A percentile compares a stretch with the other conserved stretches of the same genome.
Conservation (phyloP, 768 basidiomycete genomes). For the Collybia sp. region DNA sequence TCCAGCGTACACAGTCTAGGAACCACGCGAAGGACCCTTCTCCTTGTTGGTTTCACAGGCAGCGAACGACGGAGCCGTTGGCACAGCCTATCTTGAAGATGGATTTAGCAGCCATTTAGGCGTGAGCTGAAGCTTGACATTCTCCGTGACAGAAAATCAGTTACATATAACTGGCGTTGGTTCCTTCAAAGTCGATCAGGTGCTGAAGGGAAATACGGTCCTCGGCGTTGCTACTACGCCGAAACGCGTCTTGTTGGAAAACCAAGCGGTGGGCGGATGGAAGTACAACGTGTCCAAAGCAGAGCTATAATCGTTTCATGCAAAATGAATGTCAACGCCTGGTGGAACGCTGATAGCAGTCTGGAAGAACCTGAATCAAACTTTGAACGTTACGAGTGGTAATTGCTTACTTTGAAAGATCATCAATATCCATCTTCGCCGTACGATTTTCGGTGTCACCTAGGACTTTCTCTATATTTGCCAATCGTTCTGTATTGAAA, state of each 20-base stretch:
- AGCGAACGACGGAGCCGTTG: slow-evolving; percentile 43
- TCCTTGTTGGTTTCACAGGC: slow-evolving; percentile 56
- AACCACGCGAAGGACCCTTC: slow-evolving; percentile 60
- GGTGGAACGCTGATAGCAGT: slow-evolving; percentile 68
- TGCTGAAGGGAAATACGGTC: slow-evolving; percentile 48
- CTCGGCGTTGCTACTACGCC: slow-evolving; percentile 48
- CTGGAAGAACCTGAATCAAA: slow-evolving; percentile 28
- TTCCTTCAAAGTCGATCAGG: slow-evolving; percentile 39
- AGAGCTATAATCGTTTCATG: slow-evolving; percentile 32
- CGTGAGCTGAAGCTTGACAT: slow-evolving; percentile 42
- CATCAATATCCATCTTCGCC: slow-evolving; percentile 91
- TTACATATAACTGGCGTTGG: slow-evolving; percentile 35
- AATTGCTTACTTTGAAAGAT: slow-evolving; percentile 72
- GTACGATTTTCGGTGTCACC: slow-evolving; percentile 71
- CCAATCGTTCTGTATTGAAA: slow-evolving; percentile 90
- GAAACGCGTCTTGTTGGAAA: slow-evolving; percentile 31
- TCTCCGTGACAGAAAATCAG: slow-evolving; percentile 28
- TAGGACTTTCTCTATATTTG: slow-evolving; percentile 69
- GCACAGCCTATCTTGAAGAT: slow-evolving; percentile 69
- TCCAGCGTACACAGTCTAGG: slow-evolving; percentile 65
- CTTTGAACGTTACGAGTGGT: background rate
- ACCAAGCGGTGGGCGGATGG: slow-evolving; percentile 28
- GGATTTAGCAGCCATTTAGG: slow-evolving; percentile 58
- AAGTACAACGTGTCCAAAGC: slow-evolving; percentile 31
- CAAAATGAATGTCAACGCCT: slow-evolving; percentile 72